Conservation (phyloP, 148 eudicot species). For the Amaranthus cruentus region DNA sequence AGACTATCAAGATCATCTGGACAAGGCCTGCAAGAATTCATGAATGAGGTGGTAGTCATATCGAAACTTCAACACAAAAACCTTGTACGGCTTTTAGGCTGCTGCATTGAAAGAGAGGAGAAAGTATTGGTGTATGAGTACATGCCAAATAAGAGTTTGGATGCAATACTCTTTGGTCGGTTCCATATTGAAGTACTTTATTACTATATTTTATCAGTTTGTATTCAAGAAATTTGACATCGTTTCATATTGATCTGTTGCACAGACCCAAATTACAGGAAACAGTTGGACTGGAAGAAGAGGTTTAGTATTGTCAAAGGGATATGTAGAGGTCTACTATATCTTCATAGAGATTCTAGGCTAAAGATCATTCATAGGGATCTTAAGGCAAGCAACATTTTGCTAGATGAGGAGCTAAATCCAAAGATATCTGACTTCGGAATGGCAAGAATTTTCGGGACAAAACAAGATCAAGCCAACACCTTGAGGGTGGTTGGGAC, state of each 20-base stretch:
- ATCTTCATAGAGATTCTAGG: constrained; percentile 37
- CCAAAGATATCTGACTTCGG: constrained; percentile 40
- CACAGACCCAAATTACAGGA: constrained; percentile 6
- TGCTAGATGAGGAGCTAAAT: constrained; percentile 26
- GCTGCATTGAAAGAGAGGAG: constrained; percentile 34
- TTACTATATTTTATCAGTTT: neutral
- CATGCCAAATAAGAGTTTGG: constrained; percentile 46
- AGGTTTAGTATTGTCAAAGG: constrained; percentile 29
- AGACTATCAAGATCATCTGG: constrained; percentile 40
- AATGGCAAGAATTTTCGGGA: constrained; percentile 32
- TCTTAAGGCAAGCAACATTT: constrained; percentile 27
- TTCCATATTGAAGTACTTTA: neutral
- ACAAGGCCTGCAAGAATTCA: constrained; percentile 44
- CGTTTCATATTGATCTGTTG: neutral
- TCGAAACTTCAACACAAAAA: constrained; percentile 44
- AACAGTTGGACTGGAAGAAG: constrained; percentile 24
- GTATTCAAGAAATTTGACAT: neutral
- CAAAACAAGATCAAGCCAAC: constrained; percentile 24
- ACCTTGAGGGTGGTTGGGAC: constrained; percentile 33
- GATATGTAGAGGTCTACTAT: constrained; percentile 33
- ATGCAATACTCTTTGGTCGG: constrained; percentile 39
- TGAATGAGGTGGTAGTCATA: constrained; percentile 42
- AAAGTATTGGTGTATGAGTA: constrained; percentile 39
- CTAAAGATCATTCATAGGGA: constrained; percentile 35
- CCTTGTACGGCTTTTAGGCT: constrained; percentile 39